Base-by-base conservation (phyloP, 768 basidiomycete genomes). In the Candolleomyces efflorescens region DNA sequence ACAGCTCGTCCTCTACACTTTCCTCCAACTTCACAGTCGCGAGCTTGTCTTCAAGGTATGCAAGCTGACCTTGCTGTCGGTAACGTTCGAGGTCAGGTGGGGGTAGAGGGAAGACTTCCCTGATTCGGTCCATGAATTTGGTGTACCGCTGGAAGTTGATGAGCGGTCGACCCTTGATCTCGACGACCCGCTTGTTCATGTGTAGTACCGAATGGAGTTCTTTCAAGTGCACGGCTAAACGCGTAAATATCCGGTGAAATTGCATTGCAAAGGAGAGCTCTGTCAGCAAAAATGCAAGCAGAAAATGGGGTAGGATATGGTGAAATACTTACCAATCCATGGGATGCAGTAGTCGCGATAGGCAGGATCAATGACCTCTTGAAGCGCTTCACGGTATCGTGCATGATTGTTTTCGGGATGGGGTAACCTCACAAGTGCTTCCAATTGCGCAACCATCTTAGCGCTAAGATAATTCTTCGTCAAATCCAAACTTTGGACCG, bases 61-160 rank as follows among this genome's bases (percentile, higher is more conserved):
- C 73, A 49, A 78, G 69, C 55, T 73, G 68, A 6, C 73, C 72
- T 51, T 65, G 60, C 7, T 69, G 63, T 7, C 70, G 69, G 47
- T 68, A 67, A 10, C 60, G 62, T 53, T 73, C 73, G 15, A 75
- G 58, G 53, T 71, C 66, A 9, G 77, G 72, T 2, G 73, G 65
- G 43, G 64, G 61, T 61, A 70, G 72, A 36, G 67, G 67, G 5
- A 68, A 53, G 7, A 75, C 60, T 24, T 71, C 69, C 46, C 67
- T 70, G 46, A 79, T 64, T 18, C 69, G 69, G 13, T 73, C 67
- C 54, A 72, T 72, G 48, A 78, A 75, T 37, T 69, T 67, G 53
- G 64, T 47, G 56, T 76, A 79, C 43, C 76, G 74, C 50, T 68
- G 59, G 52, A 77, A 80, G 64, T 80, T 78, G 67, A 81, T 76